phyloP scores from a whole-genome alignment of 176 grass and related monocot genomes.

The Avena sativa region DNA sequence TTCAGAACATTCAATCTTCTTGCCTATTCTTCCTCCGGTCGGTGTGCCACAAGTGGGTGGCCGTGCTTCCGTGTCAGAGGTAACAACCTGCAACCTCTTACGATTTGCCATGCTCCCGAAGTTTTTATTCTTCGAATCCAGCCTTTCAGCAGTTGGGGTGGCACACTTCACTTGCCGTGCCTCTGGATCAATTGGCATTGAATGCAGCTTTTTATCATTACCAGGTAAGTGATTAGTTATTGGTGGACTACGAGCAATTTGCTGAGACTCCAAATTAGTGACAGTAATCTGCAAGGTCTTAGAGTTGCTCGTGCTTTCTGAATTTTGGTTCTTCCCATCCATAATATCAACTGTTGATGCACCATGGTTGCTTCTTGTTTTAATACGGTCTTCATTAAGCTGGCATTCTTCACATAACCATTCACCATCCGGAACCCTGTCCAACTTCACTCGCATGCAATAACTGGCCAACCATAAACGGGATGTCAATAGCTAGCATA shows the following conservation, averaged over 20 bases:
- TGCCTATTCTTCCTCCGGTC: slow-evolving; percentile 30
- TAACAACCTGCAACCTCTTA: slow-evolving; percentile 51
- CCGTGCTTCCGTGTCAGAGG: slow-evolving; percentile 37
- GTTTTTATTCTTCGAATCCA: slow-evolving; percentile 50
- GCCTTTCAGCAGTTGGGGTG: slow-evolving; percentile 45
- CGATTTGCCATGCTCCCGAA: slow-evolving; percentile 37
- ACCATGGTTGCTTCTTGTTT: slow-evolving; percentile 40
- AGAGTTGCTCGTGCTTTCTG: slow-evolving; percentile 44
- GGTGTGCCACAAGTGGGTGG: slow-evolving; percentile 38
- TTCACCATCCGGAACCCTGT: slow-evolving; percentile 87
- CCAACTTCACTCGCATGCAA: slow-evolving; percentile 92
- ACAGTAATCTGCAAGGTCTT: slow-evolving; percentile 49
- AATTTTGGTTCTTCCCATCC: slow-evolving; percentile 53
- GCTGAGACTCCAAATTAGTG: slow-evolving; percentile 37
- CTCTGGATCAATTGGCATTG: slow-evolving; percentile 37
- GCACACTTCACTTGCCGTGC: slow-evolving; percentile 32
- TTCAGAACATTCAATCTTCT: slow-evolving; percentile 53
- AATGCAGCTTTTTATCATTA: slow-evolving; percentile 43
- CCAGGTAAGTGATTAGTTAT: slow-evolving; percentile 39
- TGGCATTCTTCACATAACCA: slow-evolving; percentile 99
- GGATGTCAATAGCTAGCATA: slow-evolving; percentile 43
- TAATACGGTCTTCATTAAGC: slow-evolving; percentile 57
- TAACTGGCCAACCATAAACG: slow-evolving; percentile 66
- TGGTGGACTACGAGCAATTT: slow-evolving; percentile 36
- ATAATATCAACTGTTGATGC: slow-evolving; percentile 2